Evolutionary conservation across 2,329 filamentous ascomycete species (phyloP), one percentile per base, ranked within the genome.

Genomic region (Fusarium abutilonis): DNA sequence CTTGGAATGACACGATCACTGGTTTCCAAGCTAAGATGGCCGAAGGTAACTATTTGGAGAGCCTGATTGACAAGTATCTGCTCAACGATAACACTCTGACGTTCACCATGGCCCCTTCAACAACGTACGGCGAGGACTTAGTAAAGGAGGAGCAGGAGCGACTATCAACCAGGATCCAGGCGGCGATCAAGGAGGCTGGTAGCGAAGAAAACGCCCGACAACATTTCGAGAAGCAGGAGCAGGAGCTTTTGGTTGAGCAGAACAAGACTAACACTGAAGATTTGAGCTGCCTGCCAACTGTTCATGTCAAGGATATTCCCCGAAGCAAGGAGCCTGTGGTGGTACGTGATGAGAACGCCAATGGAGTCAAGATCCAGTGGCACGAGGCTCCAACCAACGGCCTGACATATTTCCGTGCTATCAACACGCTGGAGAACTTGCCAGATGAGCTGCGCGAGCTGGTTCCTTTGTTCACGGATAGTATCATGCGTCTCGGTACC

Each of bases 341-440:
- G 4, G 70, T 88, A 36, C 84, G 85, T 51, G 91, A 94, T 62
- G 86, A 90, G n/a, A 78, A 80, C 10, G 74, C 90, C 9, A 83
- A 86, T 38, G 83, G 84, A 34, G 84, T 89, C 36, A 86, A 89
- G 41, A 86, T 95, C 4, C 91, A 97, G 70, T 97, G 93, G 93
- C 89, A 90, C 46, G 92, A 96, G 75, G 92, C 93, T 8, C 91
- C 92, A 3, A 99, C 95, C 0, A 99, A 99, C 70, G 95, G 95
- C 0, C 79, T 99, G 56, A 98, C 94, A 2, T 99, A 99, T 74
- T 97, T 99, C 80, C 89, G 93, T 56, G 93, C 92, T 4, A 86
- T 98, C 74, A 93, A 96, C 73, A 83, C 86, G 0, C 82, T 98
- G 51, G 84, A 91, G 40, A 86, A 90, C 59, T 79, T 99, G 13